Evolutionary conservation across 1,139 yeast species (phyloP).

Genomic region (Sugiyamaella xylanicola): DNA sequence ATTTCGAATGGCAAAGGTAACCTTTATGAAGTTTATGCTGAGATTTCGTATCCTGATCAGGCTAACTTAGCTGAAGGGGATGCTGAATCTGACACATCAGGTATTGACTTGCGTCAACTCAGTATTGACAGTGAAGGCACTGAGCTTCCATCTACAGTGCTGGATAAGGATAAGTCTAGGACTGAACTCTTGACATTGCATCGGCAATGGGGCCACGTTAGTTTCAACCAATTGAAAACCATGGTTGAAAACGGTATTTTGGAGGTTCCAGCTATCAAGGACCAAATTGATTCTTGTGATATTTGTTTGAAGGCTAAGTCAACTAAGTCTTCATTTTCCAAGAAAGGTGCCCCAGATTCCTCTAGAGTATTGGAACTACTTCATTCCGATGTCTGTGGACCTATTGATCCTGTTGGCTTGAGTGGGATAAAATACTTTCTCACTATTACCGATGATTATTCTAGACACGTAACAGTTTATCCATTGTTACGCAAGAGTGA

Average conservation of each 20-base stretch:
- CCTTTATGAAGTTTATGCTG: background rate
- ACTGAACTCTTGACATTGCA: background rate
- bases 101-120: too few species aligned
- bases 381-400: background rate
- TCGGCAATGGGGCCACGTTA: background rate
- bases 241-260: background rate
- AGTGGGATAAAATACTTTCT: background rate
- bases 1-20: background rate
- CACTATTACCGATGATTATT: background rate
- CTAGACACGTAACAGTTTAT: background rate
- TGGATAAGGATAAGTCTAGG: too few species aligned
- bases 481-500: background rate
- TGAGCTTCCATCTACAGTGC: too few species aligned
- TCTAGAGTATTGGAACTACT: background rate
- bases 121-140: too few species aligned
- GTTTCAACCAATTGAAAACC: background rate
- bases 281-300: background rate
- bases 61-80: background rate
- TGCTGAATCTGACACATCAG: background rate
- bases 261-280: background rate
- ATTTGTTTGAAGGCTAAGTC: background rate
- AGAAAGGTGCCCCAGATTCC: background rate
- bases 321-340: background rate
- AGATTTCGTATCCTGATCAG: background rate
- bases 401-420: background rate